phyloP scores from a whole-genome alignment of 768 basidiomycete species.

The Termitomyces sp. region DNA sequence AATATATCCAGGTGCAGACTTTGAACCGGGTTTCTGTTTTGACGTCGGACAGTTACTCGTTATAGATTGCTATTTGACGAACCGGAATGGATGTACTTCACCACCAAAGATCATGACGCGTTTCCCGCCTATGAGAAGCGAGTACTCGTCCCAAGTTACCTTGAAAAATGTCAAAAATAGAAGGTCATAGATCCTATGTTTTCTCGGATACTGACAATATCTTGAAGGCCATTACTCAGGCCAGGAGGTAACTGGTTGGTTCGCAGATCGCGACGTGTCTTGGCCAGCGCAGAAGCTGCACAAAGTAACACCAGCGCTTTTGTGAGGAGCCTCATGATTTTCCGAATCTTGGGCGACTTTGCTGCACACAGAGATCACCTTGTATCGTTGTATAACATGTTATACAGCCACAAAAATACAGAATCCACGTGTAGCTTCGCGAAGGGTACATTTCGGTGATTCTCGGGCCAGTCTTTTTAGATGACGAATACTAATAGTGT shows the following conservation, averaged over 20 bases:
- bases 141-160: constrained; percentile 43
- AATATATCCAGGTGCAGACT: constrained; percentile 37
- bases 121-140: constrained; percentile 33
- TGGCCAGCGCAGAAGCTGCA: constrained; percentile 17
- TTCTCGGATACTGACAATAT: constrained; percentile 19
- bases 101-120: constrained; percentile 36
- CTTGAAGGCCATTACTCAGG: constrained; percentile 23
- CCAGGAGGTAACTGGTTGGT: constrained; percentile 8
- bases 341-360: neutral
- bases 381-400: neutral
- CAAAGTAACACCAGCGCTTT: constrained; percentile 18
- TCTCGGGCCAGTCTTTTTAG: neutral
- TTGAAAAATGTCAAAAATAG: constrained; percentile 5
- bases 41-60: neutral
- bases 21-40: constrained; percentile 31
- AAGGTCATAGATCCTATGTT: neutral
- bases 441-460: neutral
- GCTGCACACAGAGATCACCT: neutral
- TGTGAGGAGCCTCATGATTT: constrained; percentile 18
- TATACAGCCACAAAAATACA: neutral
- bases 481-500: neutral
- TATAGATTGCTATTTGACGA: constrained; percentile 2
- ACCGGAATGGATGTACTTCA: constrained; percentile 39
- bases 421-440: neutral
- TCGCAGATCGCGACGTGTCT: constrained; percentile 6